Base-by-base conservation (phyloP, 352 stramenopile genomes). In the Pythium diclinum region DNA sequence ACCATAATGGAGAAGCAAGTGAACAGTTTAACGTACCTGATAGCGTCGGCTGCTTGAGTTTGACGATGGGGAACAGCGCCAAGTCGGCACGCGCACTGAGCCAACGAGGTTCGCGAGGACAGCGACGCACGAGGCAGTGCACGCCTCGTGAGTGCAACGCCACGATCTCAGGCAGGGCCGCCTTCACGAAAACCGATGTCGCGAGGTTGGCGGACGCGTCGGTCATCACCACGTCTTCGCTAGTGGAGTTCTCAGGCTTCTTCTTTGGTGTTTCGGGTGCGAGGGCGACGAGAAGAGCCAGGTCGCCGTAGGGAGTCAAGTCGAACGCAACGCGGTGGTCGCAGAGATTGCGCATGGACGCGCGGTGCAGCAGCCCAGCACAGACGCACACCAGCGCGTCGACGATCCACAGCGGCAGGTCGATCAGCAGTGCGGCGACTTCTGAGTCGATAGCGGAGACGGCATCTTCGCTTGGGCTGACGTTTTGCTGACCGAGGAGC, bases 301-400 rank as follows among this genome's bases (percentile, higher is more conserved):
- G 53, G 40, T 94, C 86, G 3, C 86, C 84, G 56, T 93, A 94
- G 7, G 86, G 86, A 56, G 75, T 90, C 49, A 94, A 67, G 60
- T 92, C 86, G 36, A 92, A 94, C 40, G 83, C 87, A 33, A 92
- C 75, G 59, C 84, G 86, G 47, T 91, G 89, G 57, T 92, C 83
- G 62, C 83, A 89, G 25, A 85, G 68, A 57, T 91, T 91, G 33
- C 81, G 74, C 71, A 89, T 88, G 61, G 82, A 81, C 11, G 82
- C 81, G 44, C 83, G 86, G 58, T 92, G 83, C 11, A 86, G 75
- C 9, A 94, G 61, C 1, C 86, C 86, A 7, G 84, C 84, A 2
- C 72, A 79, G 60, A 90, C 75, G 42, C 78, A 87, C 3, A 90
- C 78, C 14, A 92, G 59, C 16, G 79, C 83, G 47, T 94, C 83